These are phyloP conservation scores for Citrullus mucosospermus DNA, from an alignment of 306 rosid species.

Conservation along the genomic window DNA sequence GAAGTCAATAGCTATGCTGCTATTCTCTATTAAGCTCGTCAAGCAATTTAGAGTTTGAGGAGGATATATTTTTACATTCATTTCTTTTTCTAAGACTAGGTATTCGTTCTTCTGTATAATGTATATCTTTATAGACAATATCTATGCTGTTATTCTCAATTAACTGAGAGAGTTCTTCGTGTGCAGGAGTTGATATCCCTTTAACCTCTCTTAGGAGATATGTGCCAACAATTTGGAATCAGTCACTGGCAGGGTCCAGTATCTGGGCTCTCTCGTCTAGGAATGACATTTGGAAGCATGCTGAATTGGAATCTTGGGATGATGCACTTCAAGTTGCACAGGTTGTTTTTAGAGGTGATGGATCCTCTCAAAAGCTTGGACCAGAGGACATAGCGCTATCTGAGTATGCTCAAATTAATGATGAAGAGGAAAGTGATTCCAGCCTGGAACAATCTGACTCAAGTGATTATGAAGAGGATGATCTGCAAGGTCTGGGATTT, in stretches of 20 bases:
- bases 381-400: constrained; percentile 50
- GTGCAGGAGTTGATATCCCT: constrained; percentile 65
- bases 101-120: neutral
- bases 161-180: constrained; percentile 8
- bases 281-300: constrained; percentile 72
- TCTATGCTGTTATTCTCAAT: neutral
- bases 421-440: constrained; percentile 46
- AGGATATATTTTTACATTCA: neutral
- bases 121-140: neutral
- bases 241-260: constrained; percentile 61
- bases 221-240: constrained; percentile 60
- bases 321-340: constrained; percentile 44
- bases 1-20: neutral
- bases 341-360: constrained; percentile 78
- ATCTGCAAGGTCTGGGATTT: constrained; percentile 65
- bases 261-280: constrained; percentile 64
- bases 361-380: constrained; percentile 56
- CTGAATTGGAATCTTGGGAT: constrained; percentile 88
- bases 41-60: neutral
- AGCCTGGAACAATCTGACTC: constrained; percentile 45
- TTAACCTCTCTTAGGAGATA: constrained; percentile 54
- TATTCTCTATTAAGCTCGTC: neutral
- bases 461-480: constrained; percentile 55
- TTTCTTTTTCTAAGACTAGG: neutral
- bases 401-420: constrained; percentile 45